Evolutionary conservation across 257 asterid genomes (phyloP).

Genomic region (Solanum tarijense): DNA sequence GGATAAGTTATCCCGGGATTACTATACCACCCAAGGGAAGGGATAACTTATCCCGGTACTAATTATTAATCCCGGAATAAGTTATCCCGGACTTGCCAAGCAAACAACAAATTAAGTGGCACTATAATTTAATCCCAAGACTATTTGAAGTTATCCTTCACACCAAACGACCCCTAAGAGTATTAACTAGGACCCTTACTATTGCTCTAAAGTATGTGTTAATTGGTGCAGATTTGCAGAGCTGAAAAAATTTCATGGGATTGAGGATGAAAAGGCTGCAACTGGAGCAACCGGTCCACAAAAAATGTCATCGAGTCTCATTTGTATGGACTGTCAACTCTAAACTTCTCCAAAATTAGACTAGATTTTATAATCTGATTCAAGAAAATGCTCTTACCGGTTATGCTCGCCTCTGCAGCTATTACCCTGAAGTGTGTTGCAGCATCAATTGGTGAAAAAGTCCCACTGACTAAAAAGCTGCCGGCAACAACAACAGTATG

Average conservation of each 20-base stretch:
- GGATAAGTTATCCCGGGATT: too few relatives aligned
- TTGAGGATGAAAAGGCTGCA: slow-evolving; percentile 66
- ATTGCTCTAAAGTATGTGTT: not conserved
- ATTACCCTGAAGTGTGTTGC: slow-evolving; percentile 79
- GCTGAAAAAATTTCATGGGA: slow-evolving; percentile 67
- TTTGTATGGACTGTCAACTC: slow-evolving; percentile 35
- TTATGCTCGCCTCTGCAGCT: slow-evolving; percentile 30
- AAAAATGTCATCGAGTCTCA: slow-evolving; percentile 81
- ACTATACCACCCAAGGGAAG: too few relatives aligned
- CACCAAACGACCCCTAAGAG: not conserved
- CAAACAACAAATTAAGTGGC: too few relatives aligned
- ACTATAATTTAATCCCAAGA: too few relatives aligned
- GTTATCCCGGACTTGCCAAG: too few relatives aligned
- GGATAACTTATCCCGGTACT: too few relatives aligned
- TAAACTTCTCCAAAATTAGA: not conserved
- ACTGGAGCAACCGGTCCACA: slow-evolving; percentile 67
- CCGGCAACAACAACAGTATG: slow-evolving; percentile 81
- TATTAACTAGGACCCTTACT: not conserved
- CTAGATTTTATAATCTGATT: not conserved
- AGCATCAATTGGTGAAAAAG: slow-evolving; percentile 82
- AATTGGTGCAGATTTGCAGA: slow-evolving; percentile 49
- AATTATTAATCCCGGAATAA: too few relatives aligned
- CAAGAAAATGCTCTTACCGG: not conserved
- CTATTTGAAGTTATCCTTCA: too few relatives aligned
- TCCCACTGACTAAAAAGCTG: slow-evolving; percentile 53